These are phyloP conservation scores for Sordaria brevicollis DNA, from an alignment of 495 filamentous ascomycete species.

Conservation along the genomic window DNA sequence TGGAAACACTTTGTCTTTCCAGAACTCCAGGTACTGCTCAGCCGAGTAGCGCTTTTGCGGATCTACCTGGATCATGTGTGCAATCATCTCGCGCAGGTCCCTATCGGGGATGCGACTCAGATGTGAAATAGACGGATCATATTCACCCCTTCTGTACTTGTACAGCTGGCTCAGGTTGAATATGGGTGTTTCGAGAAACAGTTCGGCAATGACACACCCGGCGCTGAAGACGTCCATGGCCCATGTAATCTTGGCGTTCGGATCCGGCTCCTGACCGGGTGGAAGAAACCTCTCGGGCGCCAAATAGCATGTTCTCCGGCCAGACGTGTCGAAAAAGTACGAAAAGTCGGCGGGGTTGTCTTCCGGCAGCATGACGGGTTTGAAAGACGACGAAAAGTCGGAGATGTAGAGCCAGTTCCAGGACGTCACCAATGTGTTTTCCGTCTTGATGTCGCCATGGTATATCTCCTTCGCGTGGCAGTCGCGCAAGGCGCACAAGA, in stretches of 20 bases:
- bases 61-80: constrained; percentile 91
- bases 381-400: constrained; percentile 93
- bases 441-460: constrained; percentile 97
- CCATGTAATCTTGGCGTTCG: constrained; percentile 56
- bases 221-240: constrained; percentile 99
- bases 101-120: constrained; percentile 79
- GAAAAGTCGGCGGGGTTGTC: constrained; percentile 97
- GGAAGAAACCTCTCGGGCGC: constrained; percentile 86
- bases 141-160: constrained; percentile 86
- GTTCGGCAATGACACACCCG: constrained; percentile 93
- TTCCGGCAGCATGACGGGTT: constrained; percentile 87
- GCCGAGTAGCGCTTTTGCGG: constrained; percentile 87
- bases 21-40: constrained; percentile 89
- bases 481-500: constrained; percentile 85
- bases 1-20: constrained; percentile 84
- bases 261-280: constrained; percentile 50
- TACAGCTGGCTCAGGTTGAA: constrained; percentile 90
- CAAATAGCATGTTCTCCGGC: constrained; percentile 87
- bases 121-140: constrained; percentile 72
- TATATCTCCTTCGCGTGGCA: constrained; percentile 85
- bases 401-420: constrained; percentile 99
- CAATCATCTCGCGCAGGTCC: constrained; percentile 76
- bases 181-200: constrained; percentile 91
- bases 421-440: constrained; percentile 91
- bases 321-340: constrained; percentile 93